Base-by-base conservation (phyloP, 164 flowering plant species). In the Platanus orientalis region DNA sequence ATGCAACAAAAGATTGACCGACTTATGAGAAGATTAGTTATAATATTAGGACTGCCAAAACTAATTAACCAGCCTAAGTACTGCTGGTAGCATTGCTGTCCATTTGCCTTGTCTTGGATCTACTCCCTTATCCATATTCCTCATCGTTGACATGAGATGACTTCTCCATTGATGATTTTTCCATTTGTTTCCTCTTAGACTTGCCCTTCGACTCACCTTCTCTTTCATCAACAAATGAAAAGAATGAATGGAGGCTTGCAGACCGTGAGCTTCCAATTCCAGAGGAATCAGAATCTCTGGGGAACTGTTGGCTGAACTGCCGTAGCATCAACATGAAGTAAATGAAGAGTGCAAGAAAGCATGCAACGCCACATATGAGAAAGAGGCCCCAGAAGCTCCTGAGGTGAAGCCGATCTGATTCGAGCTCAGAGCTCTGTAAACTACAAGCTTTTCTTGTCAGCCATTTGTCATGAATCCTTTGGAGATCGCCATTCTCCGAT, bases 321-420 rank as follows among this genome's bases (percentile, higher is more conserved):
- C 75, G 78, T 14, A 81, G 9, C 47, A 70, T 74, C 48, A 10
- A 13, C 52, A 65, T 65, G 45, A 87, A 76, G 74, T 82, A 80
- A 21, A 79, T 27, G 4, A 76, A 28, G 44, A 89, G 83, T 53
- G 97, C 83, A 13, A 87, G 34, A 20, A 83, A 52, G 65, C 93
- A 89, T 25, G 81, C 84, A 48, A 80, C 25, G 17, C 87, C 96
- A 70, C 81, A 83, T 39, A 88, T 74, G 27, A 84, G 74, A 64
- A 84, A 92, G 13, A 92, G 86, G 2, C 95, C 97, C 82, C 81
- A 74, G 67, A 92, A 92, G 87, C 92, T 86, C 60, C 71, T 70
- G 2, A 92, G 62, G 0, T 77, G 75, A 30, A 92, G 88, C 59
- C 74, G 78, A 13, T 89, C 83, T 2, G 85, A 75, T 5, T 72